phyloP scores from a whole-genome alignment of 805 yeast species.

The Candida michaelii region DNA sequence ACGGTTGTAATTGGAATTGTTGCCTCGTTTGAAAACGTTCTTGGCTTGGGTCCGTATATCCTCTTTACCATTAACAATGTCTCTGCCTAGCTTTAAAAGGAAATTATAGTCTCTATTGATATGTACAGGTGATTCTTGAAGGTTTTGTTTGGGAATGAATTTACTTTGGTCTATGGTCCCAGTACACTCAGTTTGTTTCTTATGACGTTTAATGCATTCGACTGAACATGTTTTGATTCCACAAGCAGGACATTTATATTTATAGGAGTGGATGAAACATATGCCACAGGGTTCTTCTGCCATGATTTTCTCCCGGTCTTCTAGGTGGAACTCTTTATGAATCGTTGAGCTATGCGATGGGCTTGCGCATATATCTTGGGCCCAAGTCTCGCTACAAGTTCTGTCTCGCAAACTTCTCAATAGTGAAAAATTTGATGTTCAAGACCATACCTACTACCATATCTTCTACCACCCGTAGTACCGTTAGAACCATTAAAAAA shows the following conservation, averaged over 20 bases:
- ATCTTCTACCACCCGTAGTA: background rate
- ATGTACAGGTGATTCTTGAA: conserved; percentile 41
- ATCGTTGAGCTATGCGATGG: no score
- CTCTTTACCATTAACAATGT: conserved; percentile 54
- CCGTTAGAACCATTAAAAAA: conserved; percentile 1
- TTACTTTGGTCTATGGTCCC: conserved; percentile 64
- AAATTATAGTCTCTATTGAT: conserved; percentile 86
- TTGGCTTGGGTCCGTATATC: conserved; percentile 47
- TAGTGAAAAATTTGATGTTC: conserved; percentile 8
- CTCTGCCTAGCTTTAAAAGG: conserved; percentile 57
- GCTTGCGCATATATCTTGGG: no score
- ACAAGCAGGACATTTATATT: conserved; percentile 85
- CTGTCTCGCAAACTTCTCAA: no score
- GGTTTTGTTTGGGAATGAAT: conserved; percentile 50
- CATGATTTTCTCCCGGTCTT: no score
- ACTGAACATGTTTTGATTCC: conserved; percentile 63
- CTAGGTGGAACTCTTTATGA: no score
- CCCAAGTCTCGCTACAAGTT: no score
- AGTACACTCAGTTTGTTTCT: conserved; percentile 57
- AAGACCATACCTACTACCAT: background rate
- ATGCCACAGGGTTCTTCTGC: conserved; percentile 25
- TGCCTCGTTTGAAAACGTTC: conserved; percentile 39
- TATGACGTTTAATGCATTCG: conserved; percentile 71
- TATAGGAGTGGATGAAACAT: conserved; percentile 40
- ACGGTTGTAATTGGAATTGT: conserved; percentile 13